Evolutionary conservation across 371 early-diverging fungal genomes (phyloP).

Genomic region (Umbelopsis sp.): DNA sequence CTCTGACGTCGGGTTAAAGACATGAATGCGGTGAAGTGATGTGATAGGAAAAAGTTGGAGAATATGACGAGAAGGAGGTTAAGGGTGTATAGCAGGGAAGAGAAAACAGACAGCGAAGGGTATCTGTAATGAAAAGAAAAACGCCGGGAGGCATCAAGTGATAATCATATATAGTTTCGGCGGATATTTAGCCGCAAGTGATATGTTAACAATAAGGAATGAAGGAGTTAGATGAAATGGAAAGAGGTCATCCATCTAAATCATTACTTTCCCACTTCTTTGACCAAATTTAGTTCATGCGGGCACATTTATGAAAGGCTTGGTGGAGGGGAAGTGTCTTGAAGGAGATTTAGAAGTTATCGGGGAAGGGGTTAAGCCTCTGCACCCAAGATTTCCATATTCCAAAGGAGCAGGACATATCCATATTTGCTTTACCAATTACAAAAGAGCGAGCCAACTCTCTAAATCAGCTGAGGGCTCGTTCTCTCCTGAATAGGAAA

Average conservation of each 20-base stretch:
- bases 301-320: not conserved
- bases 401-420: not conserved
- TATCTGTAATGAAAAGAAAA: not conserved
- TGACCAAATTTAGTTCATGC: not conserved
- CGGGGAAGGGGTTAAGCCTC: not conserved
- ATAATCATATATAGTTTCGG: not conserved
- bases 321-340: not conserved
- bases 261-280: not conserved
- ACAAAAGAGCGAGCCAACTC: not conserved
- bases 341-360: constrained; percentile 8
- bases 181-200: not conserved
- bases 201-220: not conserved
- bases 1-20: not conserved
- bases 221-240: constrained; percentile 2
- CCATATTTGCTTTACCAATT: not conserved
- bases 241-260: not conserved
- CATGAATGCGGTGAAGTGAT: not conserved
- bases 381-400: not conserved
- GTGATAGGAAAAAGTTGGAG: not conserved
- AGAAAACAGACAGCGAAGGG: not conserved
- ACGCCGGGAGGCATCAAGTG: not conserved
- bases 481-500: not conserved
- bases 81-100: not conserved
- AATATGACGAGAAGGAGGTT: not conserved
- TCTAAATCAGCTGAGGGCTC: not conserved